These are phyloP conservation scores for Sutorius australiensis DNA, from an alignment of 768 basidiomycete genomes.

Conservation along the genomic window DNA sequence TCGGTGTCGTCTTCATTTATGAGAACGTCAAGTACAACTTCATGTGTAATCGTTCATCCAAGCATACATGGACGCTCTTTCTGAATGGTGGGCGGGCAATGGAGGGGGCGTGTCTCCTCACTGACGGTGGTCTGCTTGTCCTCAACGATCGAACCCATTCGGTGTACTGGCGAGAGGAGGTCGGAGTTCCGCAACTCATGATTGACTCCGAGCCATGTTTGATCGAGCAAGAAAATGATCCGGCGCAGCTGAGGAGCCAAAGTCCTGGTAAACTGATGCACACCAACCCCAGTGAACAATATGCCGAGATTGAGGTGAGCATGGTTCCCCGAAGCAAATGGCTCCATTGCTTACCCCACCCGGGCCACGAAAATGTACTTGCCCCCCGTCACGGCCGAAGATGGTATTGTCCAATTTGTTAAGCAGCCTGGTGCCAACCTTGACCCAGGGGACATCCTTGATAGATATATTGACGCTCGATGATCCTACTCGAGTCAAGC, in stretches of 20 bases:
- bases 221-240: slow-evolving; percentile 99
- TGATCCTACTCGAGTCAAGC: slow-evolving; percentile 93
- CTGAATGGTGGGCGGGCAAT: slow-evolving; percentile 91
- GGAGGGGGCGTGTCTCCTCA: slow-evolving; percentile 88
- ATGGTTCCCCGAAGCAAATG: background rate
- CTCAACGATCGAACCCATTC: slow-evolving; percentile 94
- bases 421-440: slow-evolving; percentile 98
- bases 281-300: slow-evolving; percentile 94
- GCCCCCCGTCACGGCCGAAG: slow-evolving; percentile 92
- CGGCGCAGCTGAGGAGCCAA: slow-evolving; percentile 93
- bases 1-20: slow-evolving; percentile 96
- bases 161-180: slow-evolving; percentile 97
- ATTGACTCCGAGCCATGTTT: slow-evolving; percentile 97
- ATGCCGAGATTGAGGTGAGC: slow-evolving; percentile 93
- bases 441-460: slow-evolving; percentile 95
- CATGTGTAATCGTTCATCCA: slow-evolving; percentile 88
- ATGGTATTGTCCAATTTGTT: slow-evolving; percentile 91
- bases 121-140: slow-evolving; percentile 92
- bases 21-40: slow-evolving; percentile 94
- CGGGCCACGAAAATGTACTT: slow-evolving; percentile 99
- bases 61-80: slow-evolving; percentile 89
- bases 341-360: background rate
- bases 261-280: slow-evolving; percentile 97
- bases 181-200: slow-evolving; percentile 87
- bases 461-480: slow-evolving; percentile 85